These are phyloP conservation scores for Dalechampia spathulata DNA, from an alignment of 441 rosid species.

Conservation along the genomic window DNA sequence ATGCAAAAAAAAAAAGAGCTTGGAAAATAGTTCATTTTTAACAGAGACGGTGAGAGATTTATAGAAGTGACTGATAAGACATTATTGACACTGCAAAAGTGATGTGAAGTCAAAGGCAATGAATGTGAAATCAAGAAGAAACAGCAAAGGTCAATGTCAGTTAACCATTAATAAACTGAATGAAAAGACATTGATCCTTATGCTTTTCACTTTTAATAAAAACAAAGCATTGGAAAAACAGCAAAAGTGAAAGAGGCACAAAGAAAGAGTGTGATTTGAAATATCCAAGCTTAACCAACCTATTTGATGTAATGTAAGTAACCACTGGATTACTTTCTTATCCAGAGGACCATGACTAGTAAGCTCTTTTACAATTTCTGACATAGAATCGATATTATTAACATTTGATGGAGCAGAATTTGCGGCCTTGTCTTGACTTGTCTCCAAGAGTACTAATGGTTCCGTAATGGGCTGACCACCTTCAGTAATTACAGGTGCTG, in stretches of 20 bases:
- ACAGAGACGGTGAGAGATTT: no score
- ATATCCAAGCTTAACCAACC: slow-evolving; percentile 37
- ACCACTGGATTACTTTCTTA: slow-evolving; percentile 77
- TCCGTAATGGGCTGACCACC: slow-evolving; percentile 74
- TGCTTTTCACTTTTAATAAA: neutral
- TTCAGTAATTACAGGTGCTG: slow-evolving; percentile 83
- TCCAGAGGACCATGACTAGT: slow-evolving; percentile 49
- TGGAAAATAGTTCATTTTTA: no score
- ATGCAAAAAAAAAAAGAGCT: no score
- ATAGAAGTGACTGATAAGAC: no score
- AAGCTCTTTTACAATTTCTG: slow-evolving; percentile 49
- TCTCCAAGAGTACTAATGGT: slow-evolving; percentile 68
- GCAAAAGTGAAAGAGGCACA: neutral
- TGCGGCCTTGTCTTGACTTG: slow-evolving; percentile 32
- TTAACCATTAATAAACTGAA: neutral
- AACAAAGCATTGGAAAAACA: slow-evolving; percentile 1
- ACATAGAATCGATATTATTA: slow-evolving; percentile 21
- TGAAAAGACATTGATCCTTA: neutral
- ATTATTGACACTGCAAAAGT: neutral
- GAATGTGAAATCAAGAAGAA: neutral
- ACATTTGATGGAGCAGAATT: slow-evolving; percentile 17
- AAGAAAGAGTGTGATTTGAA: slow-evolving; percentile 1
- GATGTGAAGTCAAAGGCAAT: neutral
- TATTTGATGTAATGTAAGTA: slow-evolving; percentile 87
- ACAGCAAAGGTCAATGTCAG: neutral